Conservation (phyloP, 1,284 basidiomycete species). For the Lentinus polychrous region DNA sequence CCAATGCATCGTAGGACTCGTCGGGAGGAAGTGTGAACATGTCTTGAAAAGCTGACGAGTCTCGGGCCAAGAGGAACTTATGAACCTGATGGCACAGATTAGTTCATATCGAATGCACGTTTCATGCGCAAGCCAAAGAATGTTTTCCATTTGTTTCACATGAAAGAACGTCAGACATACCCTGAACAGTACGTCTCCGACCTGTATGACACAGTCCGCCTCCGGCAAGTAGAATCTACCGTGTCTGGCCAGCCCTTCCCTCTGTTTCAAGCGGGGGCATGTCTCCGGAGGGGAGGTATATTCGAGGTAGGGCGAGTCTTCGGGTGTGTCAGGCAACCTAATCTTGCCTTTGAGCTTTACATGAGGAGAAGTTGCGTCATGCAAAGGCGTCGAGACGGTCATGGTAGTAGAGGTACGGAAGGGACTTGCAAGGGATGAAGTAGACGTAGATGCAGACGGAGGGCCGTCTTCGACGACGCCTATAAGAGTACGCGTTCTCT, state of each 20-base stretch:
- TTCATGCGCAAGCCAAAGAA: background rate
- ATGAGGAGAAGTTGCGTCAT: background rate
- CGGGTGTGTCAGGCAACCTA: background rate
- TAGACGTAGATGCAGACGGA: background rate
- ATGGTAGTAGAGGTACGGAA: background rate
- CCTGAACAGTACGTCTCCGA: constrained; percentile 42
- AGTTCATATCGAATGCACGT: constrained; percentile 3
- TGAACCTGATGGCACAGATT: constrained; percentile 33
- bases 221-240: constrained; percentile 26
- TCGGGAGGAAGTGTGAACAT: constrained; percentile 42
- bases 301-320: background rate
- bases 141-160: background rate
- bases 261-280: no score
- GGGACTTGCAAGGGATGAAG: background rate
- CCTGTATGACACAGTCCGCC: constrained; percentile 41
- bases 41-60: constrained; percentile 43
- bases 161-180: constrained; percentile 20
- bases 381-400: background rate
- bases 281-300: background rate
- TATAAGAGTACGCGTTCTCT: background rate
- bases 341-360: no score
- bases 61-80: constrained; percentile 41
- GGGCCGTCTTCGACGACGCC: background rate
- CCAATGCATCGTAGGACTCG: constrained; percentile 16
- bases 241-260: no score